Conservation (phyloP, 306 rosid genomes). For the Vigna nakashimae region DNA sequence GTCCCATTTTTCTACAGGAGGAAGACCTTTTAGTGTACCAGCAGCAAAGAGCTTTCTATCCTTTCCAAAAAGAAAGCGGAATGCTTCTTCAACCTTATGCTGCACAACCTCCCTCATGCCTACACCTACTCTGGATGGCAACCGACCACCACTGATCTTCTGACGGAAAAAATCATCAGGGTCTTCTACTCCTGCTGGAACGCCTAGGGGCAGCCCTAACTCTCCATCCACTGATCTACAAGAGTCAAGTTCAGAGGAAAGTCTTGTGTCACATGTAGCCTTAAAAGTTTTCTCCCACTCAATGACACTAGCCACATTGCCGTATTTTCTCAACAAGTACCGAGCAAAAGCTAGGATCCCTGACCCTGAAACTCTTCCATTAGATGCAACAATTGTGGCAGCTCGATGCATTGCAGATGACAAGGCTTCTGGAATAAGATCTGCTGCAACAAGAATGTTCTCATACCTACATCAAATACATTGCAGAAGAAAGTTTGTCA, state of each 20-base stretch:
- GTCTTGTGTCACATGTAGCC: slow-evolving; percentile 75
- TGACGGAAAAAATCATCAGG: slow-evolving; percentile 90
- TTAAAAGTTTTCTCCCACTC: slow-evolving; percentile 93
- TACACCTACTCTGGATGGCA: slow-evolving; percentile 72
- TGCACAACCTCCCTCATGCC: slow-evolving; percentile 88
- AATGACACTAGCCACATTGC: slow-evolving; percentile 63
- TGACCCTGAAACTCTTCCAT: slow-evolving; percentile 80
- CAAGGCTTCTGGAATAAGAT: slow-evolving; percentile 82
- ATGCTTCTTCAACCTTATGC: slow-evolving; percentile 70
- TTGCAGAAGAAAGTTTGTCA: slow-evolving; percentile 1
- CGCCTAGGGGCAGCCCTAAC: slow-evolving; percentile 79
- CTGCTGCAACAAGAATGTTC: slow-evolving; percentile 72
- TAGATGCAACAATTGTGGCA: slow-evolving; percentile 68
- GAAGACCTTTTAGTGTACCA: slow-evolving; percentile 61
- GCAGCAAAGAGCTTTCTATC: slow-evolving; percentile 74
- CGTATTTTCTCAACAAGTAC: slow-evolving; percentile 72
- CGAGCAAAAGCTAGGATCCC: slow-evolving; percentile 66
- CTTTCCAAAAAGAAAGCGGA: slow-evolving; percentile 66
- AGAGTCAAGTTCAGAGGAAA: slow-evolving; percentile 81
- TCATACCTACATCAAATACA: slow-evolving; percentile 81
- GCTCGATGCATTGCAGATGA: slow-evolving; percentile 71
- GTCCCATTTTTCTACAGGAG: slow-evolving; percentile 76
- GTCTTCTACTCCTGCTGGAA: slow-evolving; percentile 89
- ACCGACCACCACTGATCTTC: slow-evolving; percentile 82
- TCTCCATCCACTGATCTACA: slow-evolving; percentile 78